phyloP scores from a whole-genome alignment of 2,329 filamentous ascomycete species.

The Phoma sp. region DNA sequence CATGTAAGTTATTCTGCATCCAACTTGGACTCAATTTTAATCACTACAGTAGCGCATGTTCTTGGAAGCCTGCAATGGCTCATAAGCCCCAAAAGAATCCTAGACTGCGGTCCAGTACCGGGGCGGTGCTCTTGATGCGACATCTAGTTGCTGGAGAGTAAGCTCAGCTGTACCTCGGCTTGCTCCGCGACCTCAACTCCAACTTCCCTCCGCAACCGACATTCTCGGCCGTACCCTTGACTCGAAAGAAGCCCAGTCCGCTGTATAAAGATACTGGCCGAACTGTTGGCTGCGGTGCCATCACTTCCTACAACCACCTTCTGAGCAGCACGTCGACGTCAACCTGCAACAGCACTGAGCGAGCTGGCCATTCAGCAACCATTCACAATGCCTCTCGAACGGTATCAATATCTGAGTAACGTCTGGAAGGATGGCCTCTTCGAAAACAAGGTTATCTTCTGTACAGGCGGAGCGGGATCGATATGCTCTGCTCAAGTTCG shows the following conservation, averaged over 20 bases:
- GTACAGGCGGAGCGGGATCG: slow-evolving; percentile 89
- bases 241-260: slow-evolving; percentile 18
- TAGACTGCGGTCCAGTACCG: not conserved
- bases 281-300: not conserved
- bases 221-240: slow-evolving; percentile 31
- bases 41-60: not conserved
- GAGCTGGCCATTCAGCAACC: not conserved
- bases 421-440: slow-evolving; percentile 91
- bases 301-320: not conserved
- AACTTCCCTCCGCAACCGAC: slow-evolving; percentile 11
- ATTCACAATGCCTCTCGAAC: slow-evolving; percentile 69
- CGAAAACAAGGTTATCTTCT: slow-evolving; percentile 88
- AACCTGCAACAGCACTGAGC: not conserved
- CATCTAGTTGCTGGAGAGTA: slow-evolving; percentile 7
- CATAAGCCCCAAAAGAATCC: not conserved
- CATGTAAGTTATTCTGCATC: not conserved
- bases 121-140: not conserved
- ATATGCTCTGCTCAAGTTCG: slow-evolving; percentile 95
- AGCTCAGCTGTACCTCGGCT: slow-evolving; percentile 32
- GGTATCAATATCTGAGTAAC: slow-evolving; percentile 77
- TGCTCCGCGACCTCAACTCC: slow-evolving; percentile 11
- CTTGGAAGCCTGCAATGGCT: not conserved
- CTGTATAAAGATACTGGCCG: slow-evolving; percentile 6
- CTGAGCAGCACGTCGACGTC: not conserved
- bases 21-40: not conserved